phyloP scores from a whole-genome alignment of 1,284 basidiomycete genomes.

The Ustilago loliicola region DNA sequence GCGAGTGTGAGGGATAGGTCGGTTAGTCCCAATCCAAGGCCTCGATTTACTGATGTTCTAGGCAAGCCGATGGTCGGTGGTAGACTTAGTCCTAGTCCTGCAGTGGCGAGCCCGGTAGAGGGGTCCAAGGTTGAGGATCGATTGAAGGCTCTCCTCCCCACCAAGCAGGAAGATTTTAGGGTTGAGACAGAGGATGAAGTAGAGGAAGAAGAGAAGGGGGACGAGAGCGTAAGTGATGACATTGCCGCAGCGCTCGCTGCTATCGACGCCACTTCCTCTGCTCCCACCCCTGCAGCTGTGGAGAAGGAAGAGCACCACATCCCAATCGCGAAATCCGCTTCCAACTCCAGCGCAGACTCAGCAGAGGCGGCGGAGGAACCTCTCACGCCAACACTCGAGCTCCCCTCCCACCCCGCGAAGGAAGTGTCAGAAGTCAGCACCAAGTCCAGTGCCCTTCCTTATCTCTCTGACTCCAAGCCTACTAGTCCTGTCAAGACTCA shows the following conservation, averaged over 20 bases:
- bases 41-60: constrained; percentile 56
- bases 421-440: background rate
- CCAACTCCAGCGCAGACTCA: constrained; percentile 26
- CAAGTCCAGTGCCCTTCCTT: background rate
- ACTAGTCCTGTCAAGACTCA: constrained; percentile 18
- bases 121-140: constrained; percentile 52
- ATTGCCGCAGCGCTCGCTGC: constrained; percentile 32
- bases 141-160: constrained; percentile 55
- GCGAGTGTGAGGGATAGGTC: constrained; percentile 20
- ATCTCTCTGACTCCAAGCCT: constrained; percentile 1
- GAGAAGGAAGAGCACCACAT: constrained; percentile 16
- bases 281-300: background rate
- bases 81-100: constrained; percentile 39
- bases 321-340: constrained; percentile 19
- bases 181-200: constrained; percentile 3
- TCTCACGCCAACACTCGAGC: constrained; percentile 26
- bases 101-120: constrained; percentile 5
- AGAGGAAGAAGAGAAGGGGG: constrained; percentile 20
- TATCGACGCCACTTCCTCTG: constrained; percentile 21
- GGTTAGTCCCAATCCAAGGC: constrained; percentile 53
- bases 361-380: constrained; percentile 20
- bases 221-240: constrained; percentile 28
- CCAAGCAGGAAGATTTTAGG: constrained; percentile 8
- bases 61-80: constrained; percentile 52
- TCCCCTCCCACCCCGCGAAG: background rate